These are phyloP conservation scores for Alternaria brassicicola DNA, from an alignment of 2,329 filamentous ascomycete genomes.

Conservation along the genomic window DNA sequence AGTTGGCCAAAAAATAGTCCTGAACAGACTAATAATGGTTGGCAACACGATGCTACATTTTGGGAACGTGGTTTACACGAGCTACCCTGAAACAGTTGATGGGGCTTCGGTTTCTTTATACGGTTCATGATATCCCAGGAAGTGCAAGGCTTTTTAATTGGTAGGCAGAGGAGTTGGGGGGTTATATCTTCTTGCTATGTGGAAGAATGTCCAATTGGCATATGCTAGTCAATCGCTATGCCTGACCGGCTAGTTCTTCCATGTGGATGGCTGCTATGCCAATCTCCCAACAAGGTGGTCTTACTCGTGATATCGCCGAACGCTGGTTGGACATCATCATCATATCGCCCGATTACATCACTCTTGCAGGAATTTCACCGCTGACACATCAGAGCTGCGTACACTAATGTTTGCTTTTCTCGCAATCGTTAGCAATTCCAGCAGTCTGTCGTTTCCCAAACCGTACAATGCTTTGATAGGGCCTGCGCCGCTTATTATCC, in stretches of 20 bases:
- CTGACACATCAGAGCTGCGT: not conserved
- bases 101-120: slow-evolving; percentile 10
- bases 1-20: slow-evolving; percentile 50
- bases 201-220: not conserved
- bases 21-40: not conserved
- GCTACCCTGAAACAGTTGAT: not conserved
- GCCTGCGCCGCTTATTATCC: not conserved
- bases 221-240: not conserved
- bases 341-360: not conserved
- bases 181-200: slow-evolving; percentile 1
- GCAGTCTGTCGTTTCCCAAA: not conserved
- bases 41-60: not conserved
- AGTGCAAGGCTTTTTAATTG: slow-evolving; percentile 8
- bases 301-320: not conserved
- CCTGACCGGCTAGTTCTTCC: not conserved
- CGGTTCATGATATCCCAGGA: slow-evolving; percentile 24
- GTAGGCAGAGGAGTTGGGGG: slow-evolving; percentile 11
- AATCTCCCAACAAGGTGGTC: not conserved
- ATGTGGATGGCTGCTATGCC: not conserved
- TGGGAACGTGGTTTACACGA: not conserved
- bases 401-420: not conserved
- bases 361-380: not conserved
- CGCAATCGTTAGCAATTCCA: not conserved
- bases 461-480: not conserved
- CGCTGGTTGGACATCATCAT: not conserved